phyloP scores from a whole-genome alignment of 2,329 filamentous ascomycete species.

The Fusarium mexicanum region DNA sequence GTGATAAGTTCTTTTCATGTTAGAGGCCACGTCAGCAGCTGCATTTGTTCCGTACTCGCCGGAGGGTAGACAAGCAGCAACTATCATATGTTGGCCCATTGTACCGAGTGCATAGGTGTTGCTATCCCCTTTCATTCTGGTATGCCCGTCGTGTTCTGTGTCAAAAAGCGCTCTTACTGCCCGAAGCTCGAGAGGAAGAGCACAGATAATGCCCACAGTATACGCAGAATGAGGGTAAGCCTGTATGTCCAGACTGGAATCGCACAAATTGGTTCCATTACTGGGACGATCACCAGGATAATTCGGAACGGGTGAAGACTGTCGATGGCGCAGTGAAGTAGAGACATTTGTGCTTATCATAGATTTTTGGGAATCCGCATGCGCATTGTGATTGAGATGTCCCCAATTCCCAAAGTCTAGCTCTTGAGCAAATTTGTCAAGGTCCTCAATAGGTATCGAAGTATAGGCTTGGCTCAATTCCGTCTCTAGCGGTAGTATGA shows the following conservation, averaged over 20 bases:
- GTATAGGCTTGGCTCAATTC: not conserved
- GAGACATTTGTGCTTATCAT: not conserved
- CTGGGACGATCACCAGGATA: too few species aligned
- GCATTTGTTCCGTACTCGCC: not conserved
- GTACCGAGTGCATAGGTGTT: not conserved
- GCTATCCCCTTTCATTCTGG: not conserved
- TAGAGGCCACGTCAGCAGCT: accelerated
- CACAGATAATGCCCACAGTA: accelerated
- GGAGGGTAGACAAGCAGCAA: accelerated
- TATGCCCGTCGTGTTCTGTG: not conserved
- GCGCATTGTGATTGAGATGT: accelerated
- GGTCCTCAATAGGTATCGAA: accelerated
- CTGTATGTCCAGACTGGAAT: too few species aligned
- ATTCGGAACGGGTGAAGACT: too few species aligned
- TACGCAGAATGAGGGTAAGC: not conserved
- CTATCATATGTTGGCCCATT: accelerated
- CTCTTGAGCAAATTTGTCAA: not conserved
- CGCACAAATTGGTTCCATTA: too few species aligned
- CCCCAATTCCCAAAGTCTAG: not conserved
- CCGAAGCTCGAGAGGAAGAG: not conserved
- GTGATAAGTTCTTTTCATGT: not conserved
- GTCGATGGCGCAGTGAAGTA: too few species aligned
- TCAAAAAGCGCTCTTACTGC: not conserved
- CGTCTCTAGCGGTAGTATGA: not conserved
- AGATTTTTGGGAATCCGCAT: accelerated